Evolutionary conservation across 2,329 filamentous ascomycete species (phyloP).

Genomic region (Fusarium fujikuroi): DNA sequence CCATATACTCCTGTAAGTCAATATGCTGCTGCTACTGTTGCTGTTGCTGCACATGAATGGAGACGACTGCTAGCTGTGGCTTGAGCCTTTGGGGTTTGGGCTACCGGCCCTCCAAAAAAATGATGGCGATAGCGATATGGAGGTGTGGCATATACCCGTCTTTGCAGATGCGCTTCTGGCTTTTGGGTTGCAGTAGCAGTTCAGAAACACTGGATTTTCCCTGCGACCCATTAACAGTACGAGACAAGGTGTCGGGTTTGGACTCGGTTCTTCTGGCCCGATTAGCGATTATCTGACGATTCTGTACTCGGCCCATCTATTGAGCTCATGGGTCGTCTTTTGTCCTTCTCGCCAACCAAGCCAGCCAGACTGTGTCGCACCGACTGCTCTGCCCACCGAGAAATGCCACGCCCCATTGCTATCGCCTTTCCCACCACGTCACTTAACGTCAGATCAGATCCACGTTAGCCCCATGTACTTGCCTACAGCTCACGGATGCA

Average conservation of each 20-base stretch:
- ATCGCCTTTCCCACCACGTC: constrained; percentile 44
- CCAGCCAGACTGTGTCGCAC: constrained; percentile 29
- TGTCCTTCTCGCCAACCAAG: constrained; percentile 28
- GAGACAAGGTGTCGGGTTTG: constrained; percentile 9
- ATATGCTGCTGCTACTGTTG: constrained; percentile 27
- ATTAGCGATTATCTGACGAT: constrained; percentile 39
- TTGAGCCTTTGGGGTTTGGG: constrained; percentile 20
- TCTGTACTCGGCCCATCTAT: constrained; percentile 34
- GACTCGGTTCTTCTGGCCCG: constrained; percentile 30
- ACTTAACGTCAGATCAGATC: constrained; percentile 44
- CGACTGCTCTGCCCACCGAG: constrained; percentile 40
- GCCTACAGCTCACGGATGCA: constrained; percentile 23
- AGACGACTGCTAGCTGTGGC: constrained; percentile 30
- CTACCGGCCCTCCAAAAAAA: constrained; percentile 11
- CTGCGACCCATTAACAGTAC: constrained; percentile 6
- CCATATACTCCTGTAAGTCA: constrained; percentile 40
- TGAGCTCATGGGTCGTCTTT: constrained; percentile 32
- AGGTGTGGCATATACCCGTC: constrained; percentile 30
- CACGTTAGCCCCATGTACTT: constrained; percentile 40
- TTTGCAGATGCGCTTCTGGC: constrained; percentile 26
- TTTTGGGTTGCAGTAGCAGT: constrained; percentile 5
- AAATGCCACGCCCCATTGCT: constrained; percentile 41
- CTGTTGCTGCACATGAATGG: constrained; percentile 35
- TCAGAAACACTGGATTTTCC: not conserved
- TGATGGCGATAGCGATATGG: constrained; percentile 15